Conservation (phyloP, 1,284 basidiomycete genomes). For the Fomitiporia mediterranea region DNA sequence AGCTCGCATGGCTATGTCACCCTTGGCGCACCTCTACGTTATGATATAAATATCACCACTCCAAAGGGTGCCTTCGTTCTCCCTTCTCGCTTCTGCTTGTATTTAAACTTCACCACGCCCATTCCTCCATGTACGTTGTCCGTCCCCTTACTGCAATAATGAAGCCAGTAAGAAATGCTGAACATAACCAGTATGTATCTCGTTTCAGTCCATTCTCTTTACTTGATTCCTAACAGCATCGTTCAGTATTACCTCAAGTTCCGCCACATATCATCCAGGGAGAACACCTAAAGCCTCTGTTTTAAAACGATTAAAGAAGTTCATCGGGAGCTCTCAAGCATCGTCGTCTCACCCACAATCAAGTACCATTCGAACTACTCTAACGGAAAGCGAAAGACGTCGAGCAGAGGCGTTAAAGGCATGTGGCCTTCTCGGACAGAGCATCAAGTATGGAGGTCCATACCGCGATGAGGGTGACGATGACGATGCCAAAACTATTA, state of each 20-base stretch:
- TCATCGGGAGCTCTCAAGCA: neutral
- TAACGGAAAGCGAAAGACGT: neutral
- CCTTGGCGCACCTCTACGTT: too few species aligned
- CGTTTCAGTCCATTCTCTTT: neutral
- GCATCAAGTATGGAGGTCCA: conserved; percentile 12
- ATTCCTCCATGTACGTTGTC: too few species aligned
- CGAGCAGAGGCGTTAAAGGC: conserved; percentile 16
- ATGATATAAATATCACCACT: too few species aligned
- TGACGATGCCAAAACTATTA: neutral
- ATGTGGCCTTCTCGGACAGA: conserved; percentile 15
- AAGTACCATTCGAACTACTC: neutral
- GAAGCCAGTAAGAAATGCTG: neutral
- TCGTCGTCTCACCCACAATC: too few species aligned
- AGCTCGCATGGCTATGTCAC: too few species aligned
- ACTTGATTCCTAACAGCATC: neutral
- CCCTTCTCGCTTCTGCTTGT: too few species aligned
- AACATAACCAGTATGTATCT: neutral
- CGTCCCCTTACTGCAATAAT: neutral
- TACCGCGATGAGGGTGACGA: conserved; percentile 13
- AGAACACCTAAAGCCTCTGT: neutral
- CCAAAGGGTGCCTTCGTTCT: too few species aligned
- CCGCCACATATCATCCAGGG: neutral
- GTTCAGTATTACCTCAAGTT: neutral
- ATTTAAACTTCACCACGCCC: too few species aligned
- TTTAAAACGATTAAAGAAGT: conserved; percentile 5